A percentile compares a stretch with the other conserved stretches of the same genome.
These are phyloP conservation scores for Penicillium manginii DNA, from an alignment of 495 filamentous ascomycete genomes.

Conservation along the genomic window DNA sequence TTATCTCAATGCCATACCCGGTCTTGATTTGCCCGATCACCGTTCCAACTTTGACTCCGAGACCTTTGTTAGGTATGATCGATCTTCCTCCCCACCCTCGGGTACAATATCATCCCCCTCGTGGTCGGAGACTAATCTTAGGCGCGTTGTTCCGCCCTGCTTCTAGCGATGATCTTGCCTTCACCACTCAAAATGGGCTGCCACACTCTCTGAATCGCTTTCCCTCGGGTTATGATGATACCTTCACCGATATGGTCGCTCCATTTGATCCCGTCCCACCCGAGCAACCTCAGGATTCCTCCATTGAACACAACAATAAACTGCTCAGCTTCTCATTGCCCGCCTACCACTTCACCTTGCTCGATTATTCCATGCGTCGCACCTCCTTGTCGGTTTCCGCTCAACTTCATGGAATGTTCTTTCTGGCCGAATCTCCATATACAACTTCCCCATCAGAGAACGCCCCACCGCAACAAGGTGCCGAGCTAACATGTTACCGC, in stretches of 20 bases:
- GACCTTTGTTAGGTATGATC: conserved; percentile 58
- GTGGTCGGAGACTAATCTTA: conserved; percentile 2
- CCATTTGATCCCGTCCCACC: conserved; percentile 56
- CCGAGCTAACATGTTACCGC: conserved; percentile 90
- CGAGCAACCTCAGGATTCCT: conserved; percentile 44
- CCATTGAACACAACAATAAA: conserved; percentile 75
- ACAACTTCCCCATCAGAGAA: conserved; percentile 66
- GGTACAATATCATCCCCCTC: background rate
- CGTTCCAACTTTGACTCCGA: conserved; percentile 61
- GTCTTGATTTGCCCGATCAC: conserved; percentile 59
- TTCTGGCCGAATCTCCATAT: conserved; percentile 81
- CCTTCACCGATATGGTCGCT: conserved; percentile 58
- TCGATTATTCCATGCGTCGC: conserved; percentile 68
- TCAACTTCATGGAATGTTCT: conserved; percentile 94
- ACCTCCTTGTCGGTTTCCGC: conserved; percentile 69
- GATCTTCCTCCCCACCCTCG: background rate
- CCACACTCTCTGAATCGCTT: conserved; percentile 44
- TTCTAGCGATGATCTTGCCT: conserved; percentile 46
- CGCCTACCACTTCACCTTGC: conserved; percentile 66
- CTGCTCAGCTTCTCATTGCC: conserved; percentile 78
- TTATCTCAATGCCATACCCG: conserved; percentile 56
- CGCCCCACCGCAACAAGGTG: conserved; percentile 60
- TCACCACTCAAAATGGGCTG: conserved; percentile 36
- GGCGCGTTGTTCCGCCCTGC: conserved; percentile 4
- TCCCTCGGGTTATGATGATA: conserved; percentile 66